These are phyloP conservation scores for Ascochyta lentis DNA, from an alignment of 2,329 filamentous ascomycete genomes.

Conservation along the genomic window DNA sequence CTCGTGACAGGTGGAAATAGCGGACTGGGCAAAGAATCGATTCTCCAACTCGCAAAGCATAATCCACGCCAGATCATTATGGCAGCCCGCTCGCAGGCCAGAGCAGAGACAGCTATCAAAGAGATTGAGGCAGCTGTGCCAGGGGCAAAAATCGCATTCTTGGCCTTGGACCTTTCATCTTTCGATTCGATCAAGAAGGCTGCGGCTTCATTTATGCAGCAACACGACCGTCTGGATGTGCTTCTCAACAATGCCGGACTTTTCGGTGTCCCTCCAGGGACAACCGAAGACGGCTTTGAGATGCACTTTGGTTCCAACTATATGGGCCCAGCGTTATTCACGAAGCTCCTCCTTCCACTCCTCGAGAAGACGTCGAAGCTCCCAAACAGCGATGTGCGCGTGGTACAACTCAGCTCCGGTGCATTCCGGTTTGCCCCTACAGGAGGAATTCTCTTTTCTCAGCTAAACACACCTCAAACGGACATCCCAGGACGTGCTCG, in stretches of 20 bases:
- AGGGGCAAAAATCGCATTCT: too few relatives aligned
- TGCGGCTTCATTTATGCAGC: background rate
- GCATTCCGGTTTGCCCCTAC: too few relatives aligned
- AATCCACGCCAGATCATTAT: constrained; percentile 51
- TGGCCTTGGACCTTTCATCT: too few relatives aligned
- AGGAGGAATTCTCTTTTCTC: too few relatives aligned
- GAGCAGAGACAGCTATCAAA: too few relatives aligned
- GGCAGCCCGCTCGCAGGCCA: constrained; percentile 26
- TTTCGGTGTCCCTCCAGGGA: constrained; percentile 25
- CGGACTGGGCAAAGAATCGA: constrained; percentile 53
- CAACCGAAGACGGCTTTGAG: constrained; percentile 55
- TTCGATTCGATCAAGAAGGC: too few relatives aligned
- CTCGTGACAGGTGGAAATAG: constrained; percentile 45
- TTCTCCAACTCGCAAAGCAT: constrained; percentile 51
- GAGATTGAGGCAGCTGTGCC: too few relatives aligned
- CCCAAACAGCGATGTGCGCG: too few relatives aligned
- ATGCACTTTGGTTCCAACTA: constrained; percentile 56
- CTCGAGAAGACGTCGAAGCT: constrained; percentile 47
- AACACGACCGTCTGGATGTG: constrained; percentile 47
- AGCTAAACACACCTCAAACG: too few relatives aligned
- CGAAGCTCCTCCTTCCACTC: constrained; percentile 49
- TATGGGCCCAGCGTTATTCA: constrained; percentile 54
- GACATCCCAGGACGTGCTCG: too few relatives aligned
- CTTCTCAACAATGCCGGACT: constrained; percentile 54
- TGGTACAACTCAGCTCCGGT: too few relatives aligned